Evolutionary conservation across 2,329 filamentous ascomycete genomes (phyloP).

Genomic region (Claviceps sp.): DNA sequence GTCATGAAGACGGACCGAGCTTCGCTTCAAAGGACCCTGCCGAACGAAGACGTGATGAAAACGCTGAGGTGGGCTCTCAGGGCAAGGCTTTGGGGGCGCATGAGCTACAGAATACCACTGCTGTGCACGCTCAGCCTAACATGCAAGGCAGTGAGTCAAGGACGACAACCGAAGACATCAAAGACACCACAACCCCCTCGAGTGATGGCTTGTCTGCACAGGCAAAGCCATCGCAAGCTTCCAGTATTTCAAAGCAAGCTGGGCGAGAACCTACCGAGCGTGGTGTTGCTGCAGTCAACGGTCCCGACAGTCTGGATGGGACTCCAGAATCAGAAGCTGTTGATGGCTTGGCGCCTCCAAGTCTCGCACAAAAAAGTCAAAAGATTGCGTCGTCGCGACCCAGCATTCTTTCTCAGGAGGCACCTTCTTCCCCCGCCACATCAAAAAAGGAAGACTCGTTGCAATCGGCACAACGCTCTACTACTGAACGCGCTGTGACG

Average conservation of each 20-base stretch:
- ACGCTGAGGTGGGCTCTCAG: slow-evolving; percentile 7
- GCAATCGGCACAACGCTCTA: slow-evolving; percentile 10
- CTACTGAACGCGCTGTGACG: slow-evolving; percentile 46
- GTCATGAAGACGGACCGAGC: slow-evolving; percentile 49
- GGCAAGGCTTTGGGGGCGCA: neutral
- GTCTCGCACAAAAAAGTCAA: slow-evolving; percentile 8
- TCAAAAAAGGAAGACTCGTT: neutral
- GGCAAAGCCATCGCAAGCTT: neutral
- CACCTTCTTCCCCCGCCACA: slow-evolving; percentile 7
- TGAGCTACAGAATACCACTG: slow-evolving; percentile 9
- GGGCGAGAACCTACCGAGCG: neutral
- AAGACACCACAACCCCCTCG: slow-evolving; percentile 2
- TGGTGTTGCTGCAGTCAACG: slow-evolving; percentile 10
- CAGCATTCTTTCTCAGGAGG: slow-evolving; percentile 1
- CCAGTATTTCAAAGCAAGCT: neutral
- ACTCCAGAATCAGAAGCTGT: slow-evolving; percentile 20
- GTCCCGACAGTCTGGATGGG: slow-evolving; percentile 23
- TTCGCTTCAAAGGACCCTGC: slow-evolving; percentile 25
- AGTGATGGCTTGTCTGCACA: neutral
- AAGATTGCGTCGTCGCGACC: slow-evolving; percentile 1
- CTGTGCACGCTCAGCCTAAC: slow-evolving; percentile 27
- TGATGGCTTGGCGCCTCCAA: slow-evolving; percentile 15
- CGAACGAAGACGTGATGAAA: slow-evolving; percentile 30
- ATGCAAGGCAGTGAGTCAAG: slow-evolving; percentile 25
- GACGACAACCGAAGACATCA: slow-evolving; percentile 10